Percentiles rank a stretch among this genome's conserved stretches.
These are phyloP conservation scores for Clonostachys rosea DNA, from an alignment of 2,329 filamentous ascomycete genomes.

Conservation along the genomic window DNA sequence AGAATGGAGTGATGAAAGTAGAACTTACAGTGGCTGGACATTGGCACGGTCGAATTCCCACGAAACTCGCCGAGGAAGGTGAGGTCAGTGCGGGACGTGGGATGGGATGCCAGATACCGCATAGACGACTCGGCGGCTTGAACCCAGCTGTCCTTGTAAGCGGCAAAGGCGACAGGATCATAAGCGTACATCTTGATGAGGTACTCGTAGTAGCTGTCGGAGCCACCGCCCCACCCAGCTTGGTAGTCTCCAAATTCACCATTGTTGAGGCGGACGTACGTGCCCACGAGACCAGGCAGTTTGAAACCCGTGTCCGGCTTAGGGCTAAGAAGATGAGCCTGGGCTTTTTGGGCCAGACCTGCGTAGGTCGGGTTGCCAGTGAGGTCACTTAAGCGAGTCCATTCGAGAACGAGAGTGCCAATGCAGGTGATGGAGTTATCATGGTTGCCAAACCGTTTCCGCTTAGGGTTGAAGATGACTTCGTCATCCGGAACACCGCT, in stretches of 20 bases:
- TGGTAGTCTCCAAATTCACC: slow-evolving; percentile 60
- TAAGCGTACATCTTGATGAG: slow-evolving; percentile 90
- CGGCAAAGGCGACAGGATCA: slow-evolving; percentile 56
- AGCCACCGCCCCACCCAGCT: slow-evolving; percentile 72
- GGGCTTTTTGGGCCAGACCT: slow-evolving; percentile 68
- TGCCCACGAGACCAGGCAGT: slow-evolving; percentile 63
- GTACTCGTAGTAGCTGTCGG: slow-evolving; percentile 73
- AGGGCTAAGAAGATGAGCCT: slow-evolving; percentile 57
- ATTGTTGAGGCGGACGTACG: slow-evolving; percentile 54
- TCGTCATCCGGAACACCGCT: slow-evolving; percentile 71
- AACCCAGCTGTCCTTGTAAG: slow-evolving; percentile 72
- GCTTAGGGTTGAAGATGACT: slow-evolving; percentile 53
- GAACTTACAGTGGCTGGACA: slow-evolving; percentile 48
- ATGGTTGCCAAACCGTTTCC: slow-evolving; percentile 39
- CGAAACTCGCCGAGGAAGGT: slow-evolving; percentile 55
- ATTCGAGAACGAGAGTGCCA: slow-evolving; percentile 78
- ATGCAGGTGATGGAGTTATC: slow-evolving; percentile 70
- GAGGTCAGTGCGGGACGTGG: slow-evolving; percentile 39
- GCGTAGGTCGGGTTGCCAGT: slow-evolving; percentile 67
- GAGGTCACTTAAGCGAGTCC: slow-evolving; percentile 75
- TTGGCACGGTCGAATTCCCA: slow-evolving; percentile 32
- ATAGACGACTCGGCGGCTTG: slow-evolving; percentile 73
- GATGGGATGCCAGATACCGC: slow-evolving; percentile 53
- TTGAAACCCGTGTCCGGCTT: slow-evolving; percentile 50
- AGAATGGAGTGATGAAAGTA: slow-evolving; percentile 36